phyloP scores from a whole-genome alignment of 1,139 yeast genomes.

The Kurtzmaniella natalensis region DNA sequence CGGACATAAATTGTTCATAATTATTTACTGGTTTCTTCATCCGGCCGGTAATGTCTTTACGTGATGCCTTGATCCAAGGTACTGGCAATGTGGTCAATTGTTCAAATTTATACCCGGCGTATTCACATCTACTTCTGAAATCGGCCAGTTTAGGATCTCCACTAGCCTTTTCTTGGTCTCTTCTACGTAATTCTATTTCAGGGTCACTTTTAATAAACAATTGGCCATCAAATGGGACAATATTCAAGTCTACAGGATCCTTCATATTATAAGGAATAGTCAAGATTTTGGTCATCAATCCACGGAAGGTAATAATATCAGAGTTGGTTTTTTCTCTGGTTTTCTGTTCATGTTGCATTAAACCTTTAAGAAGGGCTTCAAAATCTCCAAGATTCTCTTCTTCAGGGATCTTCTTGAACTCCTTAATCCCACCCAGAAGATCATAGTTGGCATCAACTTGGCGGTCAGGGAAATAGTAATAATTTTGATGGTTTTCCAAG shows the following conservation, averaged over 20 bases:
- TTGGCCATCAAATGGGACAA: slow-evolving; percentile 73
- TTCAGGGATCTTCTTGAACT: slow-evolving; percentile 55
- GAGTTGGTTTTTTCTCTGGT: slow-evolving; percentile 46
- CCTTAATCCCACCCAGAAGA: slow-evolving; percentile 57
- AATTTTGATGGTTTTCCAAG: slow-evolving; percentile 38
- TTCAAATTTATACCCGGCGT: slow-evolving; percentile 84
- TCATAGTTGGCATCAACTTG: slow-evolving; percentile 54
- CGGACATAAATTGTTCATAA: slow-evolving; percentile 72
- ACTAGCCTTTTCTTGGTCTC: slow-evolving; percentile 19
- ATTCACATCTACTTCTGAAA: slow-evolving; percentile 42
- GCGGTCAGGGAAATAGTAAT: slow-evolving; percentile 72
- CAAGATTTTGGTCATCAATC: slow-evolving; percentile 67
- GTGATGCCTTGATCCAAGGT: slow-evolving; percentile 68
- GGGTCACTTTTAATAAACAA: slow-evolving; percentile 70
- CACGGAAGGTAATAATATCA: slow-evolving; percentile 80
- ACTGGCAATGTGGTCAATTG: slow-evolving; percentile 66
- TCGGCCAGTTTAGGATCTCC: slow-evolving; percentile 19
- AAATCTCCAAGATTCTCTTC: slow-evolving; percentile 51
- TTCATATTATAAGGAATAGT: slow-evolving; percentile 52
- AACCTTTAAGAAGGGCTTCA: slow-evolving; percentile 51
- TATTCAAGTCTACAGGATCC: slow-evolving; percentile 60
- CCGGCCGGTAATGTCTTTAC: slow-evolving; percentile 66
- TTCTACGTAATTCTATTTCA: slow-evolving; percentile 29
- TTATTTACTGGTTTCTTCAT: slow-evolving; percentile 55
- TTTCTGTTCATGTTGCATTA: slow-evolving; percentile 51